These are phyloP conservation scores for Amanita subjunquillea DNA, from an alignment of 768 basidiomycete species.

Conservation along the genomic window DNA sequence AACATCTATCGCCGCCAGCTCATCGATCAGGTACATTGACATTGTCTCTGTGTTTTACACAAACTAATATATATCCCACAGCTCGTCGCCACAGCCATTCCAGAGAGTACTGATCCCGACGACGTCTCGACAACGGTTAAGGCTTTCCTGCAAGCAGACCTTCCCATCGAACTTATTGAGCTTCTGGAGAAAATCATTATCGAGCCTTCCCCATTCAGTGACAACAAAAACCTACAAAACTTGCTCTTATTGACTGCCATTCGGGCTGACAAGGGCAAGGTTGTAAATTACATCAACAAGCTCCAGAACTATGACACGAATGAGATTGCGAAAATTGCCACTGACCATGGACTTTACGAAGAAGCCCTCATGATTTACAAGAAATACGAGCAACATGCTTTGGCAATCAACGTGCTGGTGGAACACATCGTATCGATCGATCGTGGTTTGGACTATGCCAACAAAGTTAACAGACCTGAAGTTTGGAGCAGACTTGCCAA, in stretches of 20 bases:
- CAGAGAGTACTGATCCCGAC: constrained; percentile 95
- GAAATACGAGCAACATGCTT: constrained; percentile 91
- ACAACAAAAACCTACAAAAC: constrained; percentile 96
- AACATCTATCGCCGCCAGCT: constrained; percentile 90
- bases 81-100: constrained; percentile 91
- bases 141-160: constrained; percentile 93
- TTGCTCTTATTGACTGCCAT: constrained; percentile 91
- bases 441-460: constrained; percentile 91
- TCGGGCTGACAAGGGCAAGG: constrained; percentile 96
- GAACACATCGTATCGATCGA: constrained; percentile 98
- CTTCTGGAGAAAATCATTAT: constrained; percentile 97
- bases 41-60: background rate
- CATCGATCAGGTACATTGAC: constrained; percentile 69
- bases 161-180: constrained; percentile 95
- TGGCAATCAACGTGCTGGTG: constrained; percentile 95
- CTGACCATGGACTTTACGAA: constrained; percentile 90
- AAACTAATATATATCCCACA: constrained; percentile 17
- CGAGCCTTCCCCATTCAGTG: constrained; percentile 94
- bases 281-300: constrained; percentile 96
- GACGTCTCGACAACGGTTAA: constrained; percentile 99
- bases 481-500: constrained; percentile 99
- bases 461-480: constrained; percentile 91
- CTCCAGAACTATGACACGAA: constrained; percentile 89
- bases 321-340: constrained; percentile 95
- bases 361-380: constrained; percentile 97